phyloP scores from a whole-genome alignment of 805 yeast genomes.

The Candida ovalis region DNA sequence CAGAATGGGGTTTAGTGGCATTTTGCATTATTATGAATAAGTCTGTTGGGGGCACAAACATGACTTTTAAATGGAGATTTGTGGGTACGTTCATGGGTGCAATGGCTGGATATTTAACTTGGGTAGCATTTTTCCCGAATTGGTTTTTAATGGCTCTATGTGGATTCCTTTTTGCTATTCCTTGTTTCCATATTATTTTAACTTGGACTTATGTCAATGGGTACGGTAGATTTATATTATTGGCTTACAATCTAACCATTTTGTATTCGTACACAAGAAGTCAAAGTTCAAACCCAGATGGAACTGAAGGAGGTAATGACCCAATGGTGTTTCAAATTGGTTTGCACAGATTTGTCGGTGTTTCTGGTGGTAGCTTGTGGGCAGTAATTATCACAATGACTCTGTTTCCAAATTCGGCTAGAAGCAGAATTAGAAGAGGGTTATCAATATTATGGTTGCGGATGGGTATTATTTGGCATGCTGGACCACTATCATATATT shows the following conservation, averaged over 20 bases:
- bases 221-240: constrained; percentile 64
- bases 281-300: constrained; percentile 51
- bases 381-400: constrained; percentile 65
- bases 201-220: constrained; percentile 63
- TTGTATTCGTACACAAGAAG: constrained; percentile 70
- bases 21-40: constrained; percentile 82
- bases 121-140: constrained; percentile 57
- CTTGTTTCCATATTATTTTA: constrained; percentile 56
- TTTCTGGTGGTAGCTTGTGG: constrained; percentile 70
- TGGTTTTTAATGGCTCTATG: constrained; percentile 45
- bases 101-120: constrained; percentile 50
- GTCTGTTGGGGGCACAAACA: constrained; percentile 78
- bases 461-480: constrained; percentile 77
- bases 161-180: constrained; percentile 45
- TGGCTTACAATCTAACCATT: constrained; percentile 76
- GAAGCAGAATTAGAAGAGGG: constrained; percentile 61
- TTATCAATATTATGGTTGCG: constrained; percentile 71
- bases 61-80: constrained; percentile 71
- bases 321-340: constrained; percentile 76
- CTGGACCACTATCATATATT: constrained; percentile 60
- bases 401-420: constrained; percentile 72
- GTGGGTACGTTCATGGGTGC: constrained; percentile 78
- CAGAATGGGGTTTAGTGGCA: constrained; percentile 83
- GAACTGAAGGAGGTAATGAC: constrained; percentile 63
- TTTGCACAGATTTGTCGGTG: constrained; percentile 71